Evolutionary conservation across 108 stramenopile species (phyloP).

Genomic region (Asterionellopsis glacialis): DNA sequence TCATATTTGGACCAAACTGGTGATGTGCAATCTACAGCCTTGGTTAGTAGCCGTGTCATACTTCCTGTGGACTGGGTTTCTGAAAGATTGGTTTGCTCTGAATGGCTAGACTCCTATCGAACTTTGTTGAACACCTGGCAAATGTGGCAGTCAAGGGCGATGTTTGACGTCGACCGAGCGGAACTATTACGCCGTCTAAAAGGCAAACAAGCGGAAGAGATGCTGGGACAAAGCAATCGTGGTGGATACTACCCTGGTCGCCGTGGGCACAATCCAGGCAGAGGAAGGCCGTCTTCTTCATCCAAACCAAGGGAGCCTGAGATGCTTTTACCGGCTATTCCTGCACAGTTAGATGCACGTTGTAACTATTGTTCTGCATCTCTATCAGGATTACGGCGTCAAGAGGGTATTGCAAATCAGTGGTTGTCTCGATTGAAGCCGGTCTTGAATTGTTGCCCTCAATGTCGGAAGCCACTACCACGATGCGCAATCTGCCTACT

Average conservation of each 20-base stretch:
- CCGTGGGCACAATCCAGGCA: neutral
- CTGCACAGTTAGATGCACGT: slow-evolving; percentile 59
- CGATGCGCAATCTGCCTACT: slow-evolving; percentile 84
- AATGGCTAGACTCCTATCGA: slow-evolving; percentile 81
- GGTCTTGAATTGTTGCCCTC: slow-evolving; percentile 81
- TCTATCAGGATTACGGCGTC: slow-evolving; percentile 44
- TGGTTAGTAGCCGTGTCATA: slow-evolving; percentile 64
- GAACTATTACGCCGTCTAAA: slow-evolving; percentile 51
- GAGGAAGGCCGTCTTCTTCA: too few relatives aligned
- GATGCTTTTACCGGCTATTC: slow-evolving; percentile 17
- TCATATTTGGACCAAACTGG: slow-evolving; percentile 65
- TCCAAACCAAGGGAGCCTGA: neutral
- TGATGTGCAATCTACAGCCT: slow-evolving; percentile 78
- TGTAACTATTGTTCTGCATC: slow-evolving; percentile 84
- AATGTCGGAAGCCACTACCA: slow-evolving; percentile 84
- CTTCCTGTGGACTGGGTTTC: slow-evolving; percentile 55
- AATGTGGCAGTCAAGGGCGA: slow-evolving; percentile 78
- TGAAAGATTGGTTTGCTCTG: slow-evolving; percentile 55
- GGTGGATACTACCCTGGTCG: neutral
- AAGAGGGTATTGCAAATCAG: slow-evolving; percentile 62
- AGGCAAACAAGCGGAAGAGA: neutral
- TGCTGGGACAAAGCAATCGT: slow-evolving; percentile 18
- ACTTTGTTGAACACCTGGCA: slow-evolving; percentile 66
- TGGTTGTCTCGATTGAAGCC: slow-evolving; percentile 82
- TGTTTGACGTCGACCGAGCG: slow-evolving; percentile 76